Evolutionary conservation across 164 flowering plant genomes (phyloP), one percentile per base, ranked within the genome.

Genomic region (Vitis rotundifolia): DNA sequence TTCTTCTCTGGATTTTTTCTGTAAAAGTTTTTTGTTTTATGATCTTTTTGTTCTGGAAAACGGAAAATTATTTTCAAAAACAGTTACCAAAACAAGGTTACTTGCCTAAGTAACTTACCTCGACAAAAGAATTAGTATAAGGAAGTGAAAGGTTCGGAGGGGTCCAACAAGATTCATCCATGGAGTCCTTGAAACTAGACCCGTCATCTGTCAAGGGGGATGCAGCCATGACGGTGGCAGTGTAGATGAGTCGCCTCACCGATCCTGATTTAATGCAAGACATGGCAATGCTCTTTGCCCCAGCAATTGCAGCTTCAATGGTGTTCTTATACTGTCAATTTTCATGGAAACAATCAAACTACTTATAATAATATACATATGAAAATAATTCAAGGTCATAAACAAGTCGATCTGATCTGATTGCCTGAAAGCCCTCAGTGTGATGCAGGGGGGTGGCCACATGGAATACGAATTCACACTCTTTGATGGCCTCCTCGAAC

Each of bases 111-210:
- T 26, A 9, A 22, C 7, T 55, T 61, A 82, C 89, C 70, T 15
- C 19, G 1, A 66, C 19, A 29, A 4, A 26, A 12, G 65, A 63
- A 18, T 70, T 18, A 12, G 51, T 2, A 10, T 64, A 72, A 63
- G 80, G 13, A 57, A 74, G 47, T 9, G 79, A 49, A 44, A 73
- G 68, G 68, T 76, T 11, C 11, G 76, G 76, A 55, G 86, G 79
- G 0, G 86, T 81, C 87, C 86, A 87, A 67, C 86, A 85, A 2
- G 81, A 59, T 68, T 87, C 91, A 63, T 84, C 82, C 50, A 83
- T 63, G 12, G 12, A 48, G 22, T 75, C 79, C 56, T 75, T 77
- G 63, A 65, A 77, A 26, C 84, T 83, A 12, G 58, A 49, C 3
- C 83, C 81, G 49, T 60, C 61, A 10, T 60, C 62, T 18, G 44